A percentile compares a stretch with the other conserved stretches of the same genome.
Evolutionary conservation across 163 green algal genomes (phyloP).

Genomic region (Coccomyxa subellipsoidea): DNA sequence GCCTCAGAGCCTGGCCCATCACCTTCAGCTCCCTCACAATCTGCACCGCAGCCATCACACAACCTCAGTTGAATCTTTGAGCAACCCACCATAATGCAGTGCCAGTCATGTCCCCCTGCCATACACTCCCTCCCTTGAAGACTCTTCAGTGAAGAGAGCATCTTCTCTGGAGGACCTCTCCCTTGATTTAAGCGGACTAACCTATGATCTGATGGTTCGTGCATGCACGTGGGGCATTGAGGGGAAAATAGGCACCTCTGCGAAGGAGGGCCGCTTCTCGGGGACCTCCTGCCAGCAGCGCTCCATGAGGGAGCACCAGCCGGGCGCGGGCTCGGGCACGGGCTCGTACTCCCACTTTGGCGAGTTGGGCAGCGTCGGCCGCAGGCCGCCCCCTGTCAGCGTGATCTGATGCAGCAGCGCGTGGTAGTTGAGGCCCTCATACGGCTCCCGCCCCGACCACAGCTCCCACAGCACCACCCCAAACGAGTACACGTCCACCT

Average conservation of each 20-base stretch:
- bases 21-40: conserved; percentile 48
- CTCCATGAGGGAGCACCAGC: conserved; percentile 48
- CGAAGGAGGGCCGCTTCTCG: conserved; percentile 47
- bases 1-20: conserved; percentile 34
- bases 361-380: conserved; percentile 53
- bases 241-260: conserved; percentile 15
- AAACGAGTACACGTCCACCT: conserved; percentile 60
- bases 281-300: conserved; percentile 63
- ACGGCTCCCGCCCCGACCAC: conserved; percentile 66
- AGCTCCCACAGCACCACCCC: conserved; percentile 73
- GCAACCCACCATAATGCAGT: no score
- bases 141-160: no score
- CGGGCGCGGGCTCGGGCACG: conserved; percentile 19
- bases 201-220: no score
- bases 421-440: conserved; percentile 76
- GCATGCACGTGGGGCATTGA: no score
- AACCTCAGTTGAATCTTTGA: neutral
- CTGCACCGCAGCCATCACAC: neutral
- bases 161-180: no score
- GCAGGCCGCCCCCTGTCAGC: conserved; percentile 38
- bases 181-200: no score
- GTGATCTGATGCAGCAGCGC: conserved; percentile 74
- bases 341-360: conserved; percentile 58
- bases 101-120: no score
- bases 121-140: no score